Conservation (phyloP, 164 flowering plant genomes). For the Pachysandra terminalis region DNA sequence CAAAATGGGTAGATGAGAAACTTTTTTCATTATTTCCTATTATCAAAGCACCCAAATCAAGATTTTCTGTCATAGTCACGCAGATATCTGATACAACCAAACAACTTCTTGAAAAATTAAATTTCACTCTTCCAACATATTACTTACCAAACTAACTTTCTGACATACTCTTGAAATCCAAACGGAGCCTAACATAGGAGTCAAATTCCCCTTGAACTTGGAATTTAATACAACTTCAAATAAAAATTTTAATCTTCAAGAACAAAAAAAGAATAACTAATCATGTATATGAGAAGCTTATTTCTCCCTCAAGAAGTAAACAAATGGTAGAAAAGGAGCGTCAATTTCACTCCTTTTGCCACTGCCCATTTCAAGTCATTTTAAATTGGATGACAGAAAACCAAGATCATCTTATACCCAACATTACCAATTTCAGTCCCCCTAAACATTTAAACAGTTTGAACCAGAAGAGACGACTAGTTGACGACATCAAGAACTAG, state of each 20-base stretch:
- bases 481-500: slow-evolving; percentile 67
- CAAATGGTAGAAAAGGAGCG: background rate
- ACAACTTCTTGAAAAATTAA: too few species aligned
- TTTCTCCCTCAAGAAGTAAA: background rate
- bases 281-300: background rate
- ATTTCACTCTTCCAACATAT: too few species aligned
- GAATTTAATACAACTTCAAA: background rate
- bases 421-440: background rate
- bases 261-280: too few species aligned
- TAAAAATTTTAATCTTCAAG: background rate
- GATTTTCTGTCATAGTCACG: too few species aligned
- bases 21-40: too few species aligned
- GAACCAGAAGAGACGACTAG: slow-evolving; percentile 20
- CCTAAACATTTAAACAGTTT: background rate
- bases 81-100: too few species aligned
- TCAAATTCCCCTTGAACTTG: background rate
- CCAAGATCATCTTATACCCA: background rate
- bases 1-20: too few species aligned
- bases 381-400: background rate
- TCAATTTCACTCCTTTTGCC: background rate
- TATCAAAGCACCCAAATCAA: too few species aligned
- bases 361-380: background rate
- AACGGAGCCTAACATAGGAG: background rate
- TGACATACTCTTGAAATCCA: background rate
- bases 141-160: too few species aligned